Base-by-base conservation (phyloP, 23 red algal genomes). In the Gracilariopsis chorda region DNA sequence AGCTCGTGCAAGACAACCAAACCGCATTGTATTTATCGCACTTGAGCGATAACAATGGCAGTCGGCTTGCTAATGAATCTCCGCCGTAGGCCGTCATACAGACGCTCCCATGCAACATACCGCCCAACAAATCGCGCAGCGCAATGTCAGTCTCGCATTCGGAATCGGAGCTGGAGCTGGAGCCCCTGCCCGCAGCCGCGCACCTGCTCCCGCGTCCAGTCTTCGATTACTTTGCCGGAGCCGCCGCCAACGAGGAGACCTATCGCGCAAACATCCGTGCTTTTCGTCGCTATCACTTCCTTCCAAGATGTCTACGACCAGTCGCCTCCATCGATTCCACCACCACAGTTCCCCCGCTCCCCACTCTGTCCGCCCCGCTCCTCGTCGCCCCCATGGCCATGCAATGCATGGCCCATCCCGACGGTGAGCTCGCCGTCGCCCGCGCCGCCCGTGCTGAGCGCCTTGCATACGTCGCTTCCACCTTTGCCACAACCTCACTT, bases 321-420 rank as follows among this genome's bases (percentile, higher is more conserved):
- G 92, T 98, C 9, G 36, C 51, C 32, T 25, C 53, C 28, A 48
- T 84, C 20, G 55, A 82, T 48, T 46, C 91, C 20, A 39, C 92
- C 16, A 59, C 74, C 16, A 75, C 41, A 13, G 58, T 98, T 51
- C 80, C 59, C 16, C 55, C 53, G 33, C 58, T 98, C 7, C 91
- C 91, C n/a, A 64, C 68, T 4, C 59, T 81, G 5, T 63, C 87
- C 62, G 41, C 79, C 60, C 95, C 95, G 28, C 48, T 98, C 9
- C 61, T 98, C 6, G 75, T 98, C 35, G 95, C 95, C 16, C 95
- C 95, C 52, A 90, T 82, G 41, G 95, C 95, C 49, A 94, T 94
- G 91, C 95, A 98, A 40, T 60, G 88, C n/a, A 94, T 98, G 91
- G 92, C 95, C 60, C 95, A 98, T 55, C 90, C 95, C 13, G 91